A percentile compares a stretch with the other conserved stretches of the same genome.
phyloP scores from a whole-genome alignment of 164 flowering plant species.

The Stephania cephalantha region DNA sequence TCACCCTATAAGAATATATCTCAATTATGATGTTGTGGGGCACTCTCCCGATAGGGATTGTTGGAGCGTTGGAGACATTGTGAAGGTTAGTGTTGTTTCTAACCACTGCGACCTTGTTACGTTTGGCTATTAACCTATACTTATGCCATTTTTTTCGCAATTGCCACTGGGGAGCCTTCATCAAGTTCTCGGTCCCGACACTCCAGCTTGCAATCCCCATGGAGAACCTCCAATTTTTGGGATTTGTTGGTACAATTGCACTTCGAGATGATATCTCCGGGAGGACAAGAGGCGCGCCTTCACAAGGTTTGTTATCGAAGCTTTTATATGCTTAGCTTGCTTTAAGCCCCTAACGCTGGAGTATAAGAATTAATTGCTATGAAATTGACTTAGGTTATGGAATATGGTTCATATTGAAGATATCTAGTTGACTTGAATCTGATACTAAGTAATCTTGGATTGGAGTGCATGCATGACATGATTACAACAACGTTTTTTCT shows the following conservation, averaged over 20 bases:
- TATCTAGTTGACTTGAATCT: neutral
- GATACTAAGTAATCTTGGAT: neutral
- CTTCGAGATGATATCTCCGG: constrained; percentile 78
- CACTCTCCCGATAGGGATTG: constrained; percentile 97
- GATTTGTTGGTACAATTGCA: constrained; percentile 99
- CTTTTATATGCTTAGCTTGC: neutral
- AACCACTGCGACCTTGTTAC: neutral
- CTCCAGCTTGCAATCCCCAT: constrained; percentile 81
- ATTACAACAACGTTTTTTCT: neutral
- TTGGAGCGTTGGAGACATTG: constrained; percentile 69
- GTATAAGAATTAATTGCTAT: neutral
- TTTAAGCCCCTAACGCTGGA: neutral
- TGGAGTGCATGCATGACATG: neutral
- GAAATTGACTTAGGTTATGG: neutral
- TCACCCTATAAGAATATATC: constrained; percentile 83
- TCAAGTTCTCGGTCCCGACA: constrained; percentile 36
- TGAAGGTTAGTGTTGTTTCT: constrained; percentile 56
- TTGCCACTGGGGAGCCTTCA: constrained; percentile 85
- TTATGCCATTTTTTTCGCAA: constrained; percentile 5
- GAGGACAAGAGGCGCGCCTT: constrained; percentile 89
- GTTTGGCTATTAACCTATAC: constrained; percentile 5
- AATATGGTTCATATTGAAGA: neutral
- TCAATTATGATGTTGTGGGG: constrained; percentile 98
- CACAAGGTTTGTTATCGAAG: constrained; percentile 52
- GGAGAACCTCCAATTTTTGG: constrained; percentile 84